Base-by-base conservation (phyloP, 768 basidiomycete species). In the Hypsizygus marmoreus region DNA sequence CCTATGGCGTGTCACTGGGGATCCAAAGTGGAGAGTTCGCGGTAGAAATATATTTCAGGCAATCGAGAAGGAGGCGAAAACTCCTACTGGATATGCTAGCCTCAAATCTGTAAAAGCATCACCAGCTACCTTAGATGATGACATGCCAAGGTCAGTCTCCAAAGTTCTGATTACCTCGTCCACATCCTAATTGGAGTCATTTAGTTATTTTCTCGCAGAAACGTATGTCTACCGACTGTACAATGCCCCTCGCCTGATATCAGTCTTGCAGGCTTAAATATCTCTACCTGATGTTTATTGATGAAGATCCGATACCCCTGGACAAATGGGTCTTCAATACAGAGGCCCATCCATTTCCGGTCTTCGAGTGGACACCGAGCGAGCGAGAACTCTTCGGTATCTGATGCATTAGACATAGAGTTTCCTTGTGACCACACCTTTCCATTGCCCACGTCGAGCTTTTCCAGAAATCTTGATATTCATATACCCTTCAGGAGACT, bases 341-440 rank as follows among this genome's bases (percentile, higher is more conserved):
- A 2, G 81, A 83, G 63, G 91, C 88, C 4, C 91, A 91, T 60
- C 86, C 90, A 9, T 70, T 91, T 13, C 87, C 86, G 7, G 72
- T 88, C 24, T 84, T 88, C 55, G 56, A 71, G 36, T 88, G 84
- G 86, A 80, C 73, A 2, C 59, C 63, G 31, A 69, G 68, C 54
- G 81, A 87, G 61, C 76, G 69, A 49, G 56, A 65, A 42, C 56
- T 54, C 32, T 75, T 76, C 46, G 67, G 68, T 24, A 67, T 77
- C 55, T 61, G 61, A 22, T 29, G 24, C 11, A 33, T 31, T 26
- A 23, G 32, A 47, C 39, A 29, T 35, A 35, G 17, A 16, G 6
- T 8, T 8, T 35, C 10, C 14, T 12, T 6, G 14, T 14, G 8
- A 40, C 16, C 37, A 38, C 22, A 16, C 37, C 8, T 11, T 36